Evolutionary conservation across 2,329 filamentous ascomycete species (phyloP), one percentile per base, ranked within the genome.

Genomic region (Aspergillus texensis): DNA sequence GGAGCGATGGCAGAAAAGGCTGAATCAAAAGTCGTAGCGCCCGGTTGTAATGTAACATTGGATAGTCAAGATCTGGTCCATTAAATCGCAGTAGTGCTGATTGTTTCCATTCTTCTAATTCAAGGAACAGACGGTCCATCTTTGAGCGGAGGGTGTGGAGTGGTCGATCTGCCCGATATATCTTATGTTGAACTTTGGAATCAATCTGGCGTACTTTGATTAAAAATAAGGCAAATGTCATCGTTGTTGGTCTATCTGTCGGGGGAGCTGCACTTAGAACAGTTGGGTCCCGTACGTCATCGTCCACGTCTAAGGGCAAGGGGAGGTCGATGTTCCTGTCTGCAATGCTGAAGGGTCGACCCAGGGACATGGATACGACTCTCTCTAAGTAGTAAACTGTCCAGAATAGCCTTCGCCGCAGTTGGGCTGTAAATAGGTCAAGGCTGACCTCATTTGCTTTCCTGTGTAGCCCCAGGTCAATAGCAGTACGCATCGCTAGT

Each of bases 261-360:
- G 73, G 70, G 43, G 72, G 76, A 11, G 73, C 70, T 30, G 74
- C 68, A 32, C 66, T 68, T 21, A 79, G 70, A 3, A 75, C 62
- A 10, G 73, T 72, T 3, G 79, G 69, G 64, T 81, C 78, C 62
- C 75, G 71, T 11, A 81, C 72, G 52, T 76, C 75, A 55, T 82
- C 80, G 41, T 81, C 74, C 28, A 82, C 75, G 59, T 81, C 78
- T n/a, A 80, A 61, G 6, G 83, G 83, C 12, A 85, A 70, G 1
- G 79, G 76, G 16, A 83, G 79, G 63, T 85, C 83, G 50, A 85
- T 85, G 65, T 84, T 80, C 50, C 82, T 77, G 65, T 85, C 83
- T 1, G 82, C 76, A 24, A 85, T 81, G 62, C 82, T 84, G 58
- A 83, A 79, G 0, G 83, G 83, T 8, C 83, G 77, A 5, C 83